phyloP scores from a whole-genome alignment of 2,329 filamentous ascomycete genomes.

The Biscogniauxia marginata region DNA sequence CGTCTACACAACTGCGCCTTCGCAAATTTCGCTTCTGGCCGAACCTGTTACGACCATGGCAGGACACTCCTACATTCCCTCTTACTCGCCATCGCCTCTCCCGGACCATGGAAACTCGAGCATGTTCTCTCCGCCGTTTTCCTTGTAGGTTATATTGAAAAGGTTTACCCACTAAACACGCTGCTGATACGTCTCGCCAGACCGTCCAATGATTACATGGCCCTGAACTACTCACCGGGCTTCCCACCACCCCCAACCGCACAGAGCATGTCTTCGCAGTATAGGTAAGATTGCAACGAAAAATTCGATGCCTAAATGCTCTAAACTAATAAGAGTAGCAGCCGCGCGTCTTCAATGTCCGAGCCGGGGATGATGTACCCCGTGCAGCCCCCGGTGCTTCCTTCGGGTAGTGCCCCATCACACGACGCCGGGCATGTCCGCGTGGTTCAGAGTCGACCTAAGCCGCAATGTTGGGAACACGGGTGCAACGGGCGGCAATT shows the following conservation, averaged over 20 bases:
- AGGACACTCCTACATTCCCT: slow-evolving; percentile 45
- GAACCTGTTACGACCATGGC: slow-evolving; percentile 47
- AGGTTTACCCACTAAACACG: neutral
- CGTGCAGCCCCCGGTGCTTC: slow-evolving; percentile 36
- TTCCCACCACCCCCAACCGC: slow-evolving; percentile 30
- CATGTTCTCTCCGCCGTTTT: slow-evolving; percentile 31
- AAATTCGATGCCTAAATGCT: neutral
- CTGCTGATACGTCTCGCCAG: slow-evolving; percentile 27
- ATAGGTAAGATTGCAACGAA: slow-evolving; percentile 36
- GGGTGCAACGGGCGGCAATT: slow-evolving; percentile 95
- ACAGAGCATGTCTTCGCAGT: slow-evolving; percentile 36
- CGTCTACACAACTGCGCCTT: slow-evolving; percentile 51
- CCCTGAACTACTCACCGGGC: slow-evolving; percentile 43
- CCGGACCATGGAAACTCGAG: slow-evolving; percentile 38
- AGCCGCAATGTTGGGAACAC: slow-evolving; percentile 96
- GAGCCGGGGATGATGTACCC: slow-evolving; percentile 46
- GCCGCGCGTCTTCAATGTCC: slow-evolving; percentile 40
- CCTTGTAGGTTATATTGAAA: slow-evolving; percentile 23
- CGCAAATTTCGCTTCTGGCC: slow-evolving; percentile 50
- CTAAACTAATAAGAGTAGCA: slow-evolving; percentile 24
- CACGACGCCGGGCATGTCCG: slow-evolving; percentile 55
- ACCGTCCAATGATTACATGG: slow-evolving; percentile 41
- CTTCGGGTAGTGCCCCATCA: slow-evolving; percentile 33
- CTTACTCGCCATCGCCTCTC: slow-evolving; percentile 47
- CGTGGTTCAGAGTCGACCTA: slow-evolving; percentile 76